Evolutionary conservation across 495 filamentous ascomycete species (phyloP).

Genomic region (Oleoguttula mirabilis): DNA sequence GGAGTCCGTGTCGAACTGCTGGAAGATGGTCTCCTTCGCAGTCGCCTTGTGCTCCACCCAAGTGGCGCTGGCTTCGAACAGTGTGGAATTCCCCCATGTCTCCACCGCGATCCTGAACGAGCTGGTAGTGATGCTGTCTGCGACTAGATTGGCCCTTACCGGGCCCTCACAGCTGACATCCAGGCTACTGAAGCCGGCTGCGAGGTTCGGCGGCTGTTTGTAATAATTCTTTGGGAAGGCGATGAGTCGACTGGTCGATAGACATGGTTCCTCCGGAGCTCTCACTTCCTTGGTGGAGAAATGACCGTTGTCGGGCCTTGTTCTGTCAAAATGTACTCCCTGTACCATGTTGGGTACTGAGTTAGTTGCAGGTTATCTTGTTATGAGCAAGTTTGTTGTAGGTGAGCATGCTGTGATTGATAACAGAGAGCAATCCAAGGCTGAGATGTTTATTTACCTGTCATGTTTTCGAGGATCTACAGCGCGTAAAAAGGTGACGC

Average conservation of each 20-base stretch:
- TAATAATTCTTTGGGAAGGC: slow-evolving; percentile 14
- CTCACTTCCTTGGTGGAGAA: slow-evolving; percentile 15
- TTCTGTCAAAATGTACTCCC: slow-evolving; percentile 12
- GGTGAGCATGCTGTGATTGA: too few relatives aligned
- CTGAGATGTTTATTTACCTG: too few relatives aligned
- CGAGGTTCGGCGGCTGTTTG: slow-evolving; percentile 12
- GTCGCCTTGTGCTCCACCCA: slow-evolving; percentile 11
- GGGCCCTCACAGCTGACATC: slow-evolving; percentile 8
- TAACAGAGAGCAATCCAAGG: too few relatives aligned
- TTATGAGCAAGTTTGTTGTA: too few relatives aligned
- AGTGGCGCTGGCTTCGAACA: slow-evolving; percentile 9
- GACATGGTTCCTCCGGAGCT: background rate
- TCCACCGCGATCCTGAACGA: slow-evolving; percentile 11
- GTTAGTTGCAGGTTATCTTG: too few relatives aligned
- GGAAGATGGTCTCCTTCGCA: slow-evolving; percentile 8
- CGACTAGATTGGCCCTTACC: slow-evolving; percentile 15
- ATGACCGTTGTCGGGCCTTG: slow-evolving; percentile 9
- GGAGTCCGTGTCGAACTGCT: slow-evolving; percentile 7
- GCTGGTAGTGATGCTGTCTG: slow-evolving; percentile 7
- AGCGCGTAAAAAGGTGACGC: too few relatives aligned
- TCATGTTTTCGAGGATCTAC: too few relatives aligned
- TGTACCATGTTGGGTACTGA: too few relatives aligned
- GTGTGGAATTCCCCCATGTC: slow-evolving; percentile 10
- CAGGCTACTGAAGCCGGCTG: slow-evolving; percentile 15
- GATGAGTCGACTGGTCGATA: slow-evolving; percentile 10